Evolutionary conservation across 2,329 filamentous ascomycete species (phyloP).

Genomic region (Xylaria multiplex): DNA sequence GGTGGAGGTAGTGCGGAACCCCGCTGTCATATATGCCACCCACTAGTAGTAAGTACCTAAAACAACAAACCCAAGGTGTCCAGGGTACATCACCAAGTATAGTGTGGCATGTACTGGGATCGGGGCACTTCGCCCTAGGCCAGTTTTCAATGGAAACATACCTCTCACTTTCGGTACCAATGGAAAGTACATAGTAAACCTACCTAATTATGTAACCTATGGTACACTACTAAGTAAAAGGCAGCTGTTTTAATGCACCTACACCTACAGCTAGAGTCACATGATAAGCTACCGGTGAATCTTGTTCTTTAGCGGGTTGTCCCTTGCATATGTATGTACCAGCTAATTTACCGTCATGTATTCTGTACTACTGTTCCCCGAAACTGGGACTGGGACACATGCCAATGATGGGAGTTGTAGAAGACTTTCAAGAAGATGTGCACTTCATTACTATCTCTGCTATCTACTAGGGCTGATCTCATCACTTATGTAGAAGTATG

Average conservation of each 20-base stretch:
- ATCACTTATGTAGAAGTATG: too few relatives aligned
- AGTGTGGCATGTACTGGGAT: not conserved
- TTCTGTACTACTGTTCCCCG: not conserved
- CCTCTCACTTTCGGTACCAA: too few relatives aligned
- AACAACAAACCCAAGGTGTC: too few relatives aligned
- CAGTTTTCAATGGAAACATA: too few relatives aligned
- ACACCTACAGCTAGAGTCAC: not conserved
- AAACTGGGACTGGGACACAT: not conserved
- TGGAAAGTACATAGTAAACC: too few relatives aligned
- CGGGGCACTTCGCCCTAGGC: too few relatives aligned
- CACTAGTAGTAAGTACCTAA: not conserved
- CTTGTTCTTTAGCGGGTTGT: not conserved
- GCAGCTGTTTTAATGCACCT: too few relatives aligned
- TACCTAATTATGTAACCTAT: too few relatives aligned
- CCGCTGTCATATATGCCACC: slow-evolving; percentile 1
- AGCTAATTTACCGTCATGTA: not conserved
- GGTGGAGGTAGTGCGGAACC: not conserved
- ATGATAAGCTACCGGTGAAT: not conserved
- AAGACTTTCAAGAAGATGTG: too few relatives aligned
- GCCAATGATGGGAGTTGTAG: not conserved
- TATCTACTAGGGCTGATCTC: too few relatives aligned
- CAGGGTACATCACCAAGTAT: not conserved
- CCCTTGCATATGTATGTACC: slow-evolving; percentile 1
- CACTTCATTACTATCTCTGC: too few relatives aligned
- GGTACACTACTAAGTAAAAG: too few relatives aligned